Conservation (phyloP, 1,139 yeast genomes). For the Schizosaccharomyces versatilis region DNA sequence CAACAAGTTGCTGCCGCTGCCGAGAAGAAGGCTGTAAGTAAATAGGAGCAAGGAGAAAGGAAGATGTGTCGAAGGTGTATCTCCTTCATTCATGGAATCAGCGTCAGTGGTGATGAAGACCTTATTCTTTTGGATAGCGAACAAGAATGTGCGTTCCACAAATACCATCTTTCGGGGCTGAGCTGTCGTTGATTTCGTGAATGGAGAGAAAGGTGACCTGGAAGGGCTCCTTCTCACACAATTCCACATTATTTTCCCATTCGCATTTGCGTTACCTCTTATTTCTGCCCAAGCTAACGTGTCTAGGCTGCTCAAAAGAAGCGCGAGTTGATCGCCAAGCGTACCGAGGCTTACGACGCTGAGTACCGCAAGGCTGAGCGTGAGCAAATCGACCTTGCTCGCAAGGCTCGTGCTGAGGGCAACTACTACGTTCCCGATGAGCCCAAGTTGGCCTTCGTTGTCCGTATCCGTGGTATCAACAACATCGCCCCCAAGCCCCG, state of each 20-base stretch:
- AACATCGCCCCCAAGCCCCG: slow-evolving; percentile 99
- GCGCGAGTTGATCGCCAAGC: slow-evolving; percentile 86
- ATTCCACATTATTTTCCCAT: too few relatives aligned
- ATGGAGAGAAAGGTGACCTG: too few relatives aligned
- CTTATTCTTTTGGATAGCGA: too few relatives aligned
- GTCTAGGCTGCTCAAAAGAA: slow-evolving; percentile 25
- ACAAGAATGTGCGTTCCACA: too few relatives aligned
- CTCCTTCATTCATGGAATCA: too few relatives aligned
- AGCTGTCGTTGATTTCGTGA: too few relatives aligned
- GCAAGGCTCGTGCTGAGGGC: slow-evolving; percentile 92
- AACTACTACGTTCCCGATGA: slow-evolving; percentile 95
- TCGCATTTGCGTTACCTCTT: too few relatives aligned
- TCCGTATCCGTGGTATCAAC: slow-evolving; percentile 99
- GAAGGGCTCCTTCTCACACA: too few relatives aligned
- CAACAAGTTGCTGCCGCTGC: slow-evolving; percentile 78
- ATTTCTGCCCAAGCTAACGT: slow-evolving; percentile 6
- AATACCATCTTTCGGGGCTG: too few relatives aligned
- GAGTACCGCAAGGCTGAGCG: slow-evolving; percentile 93
- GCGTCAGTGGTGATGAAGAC: too few relatives aligned
- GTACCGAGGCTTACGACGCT: slow-evolving; percentile 95
- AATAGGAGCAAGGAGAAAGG: too few relatives aligned
- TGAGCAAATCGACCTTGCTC: slow-evolving; percentile 75
- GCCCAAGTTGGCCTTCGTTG: slow-evolving; percentile 85
- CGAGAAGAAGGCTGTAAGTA: slow-evolving; percentile 26
- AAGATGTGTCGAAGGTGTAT: background rate